phyloP scores from a whole-genome alignment of 495 filamentous ascomycete genomes.

The Neurospora cerealis region DNA sequence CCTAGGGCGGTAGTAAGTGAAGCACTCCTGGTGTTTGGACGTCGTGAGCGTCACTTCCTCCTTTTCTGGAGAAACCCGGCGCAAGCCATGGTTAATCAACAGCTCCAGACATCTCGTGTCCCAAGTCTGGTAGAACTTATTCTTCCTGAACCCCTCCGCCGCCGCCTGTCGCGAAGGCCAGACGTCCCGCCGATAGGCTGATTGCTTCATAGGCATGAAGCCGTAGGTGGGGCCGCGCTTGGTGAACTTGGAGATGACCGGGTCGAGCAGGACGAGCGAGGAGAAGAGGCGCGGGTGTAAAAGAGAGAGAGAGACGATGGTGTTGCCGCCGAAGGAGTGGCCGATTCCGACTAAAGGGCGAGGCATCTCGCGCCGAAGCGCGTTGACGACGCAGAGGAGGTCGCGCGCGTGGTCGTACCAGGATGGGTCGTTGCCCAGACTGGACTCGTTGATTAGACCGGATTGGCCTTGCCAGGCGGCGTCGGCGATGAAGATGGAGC shows the following conservation, averaged over 20 bases:
- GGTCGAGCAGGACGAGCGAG: slow-evolving; percentile 70
- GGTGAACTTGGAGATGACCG: slow-evolving; percentile 43
- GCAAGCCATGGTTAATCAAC: slow-evolving; percentile 56
- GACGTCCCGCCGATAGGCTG: slow-evolving; percentile 53
- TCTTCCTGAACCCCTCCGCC: slow-evolving; percentile 44
- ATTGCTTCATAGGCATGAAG: slow-evolving; percentile 15
- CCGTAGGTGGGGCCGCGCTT: slow-evolving; percentile 19
- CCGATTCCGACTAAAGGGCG: slow-evolving; percentile 84
- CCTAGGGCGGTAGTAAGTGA: slow-evolving; percentile 40
- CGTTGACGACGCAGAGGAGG: slow-evolving; percentile 77
- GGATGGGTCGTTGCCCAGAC: slow-evolving; percentile 70
- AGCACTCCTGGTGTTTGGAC: slow-evolving; percentile 52
- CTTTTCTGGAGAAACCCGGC: slow-evolving; percentile 11
- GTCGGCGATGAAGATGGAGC: slow-evolving; percentile 81
- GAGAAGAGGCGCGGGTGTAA: slow-evolving; percentile 77
- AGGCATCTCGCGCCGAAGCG: slow-evolving; percentile 72
- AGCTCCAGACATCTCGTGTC: slow-evolving; percentile 59
- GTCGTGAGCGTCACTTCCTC: slow-evolving; percentile 49
- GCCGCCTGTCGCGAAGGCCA: slow-evolving; percentile 63
- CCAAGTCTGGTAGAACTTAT: slow-evolving; percentile 63
- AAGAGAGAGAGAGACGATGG: slow-evolving; percentile 52
- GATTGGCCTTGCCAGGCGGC: slow-evolving; percentile 67
- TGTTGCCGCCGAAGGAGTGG: slow-evolving; percentile 77
- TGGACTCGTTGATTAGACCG: slow-evolving; percentile 61
- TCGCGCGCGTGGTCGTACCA: slow-evolving; percentile 88